Evolutionary conservation across 176 grass and related monocot genomes (phyloP).

Genomic region (Thalia dealbata): DNA sequence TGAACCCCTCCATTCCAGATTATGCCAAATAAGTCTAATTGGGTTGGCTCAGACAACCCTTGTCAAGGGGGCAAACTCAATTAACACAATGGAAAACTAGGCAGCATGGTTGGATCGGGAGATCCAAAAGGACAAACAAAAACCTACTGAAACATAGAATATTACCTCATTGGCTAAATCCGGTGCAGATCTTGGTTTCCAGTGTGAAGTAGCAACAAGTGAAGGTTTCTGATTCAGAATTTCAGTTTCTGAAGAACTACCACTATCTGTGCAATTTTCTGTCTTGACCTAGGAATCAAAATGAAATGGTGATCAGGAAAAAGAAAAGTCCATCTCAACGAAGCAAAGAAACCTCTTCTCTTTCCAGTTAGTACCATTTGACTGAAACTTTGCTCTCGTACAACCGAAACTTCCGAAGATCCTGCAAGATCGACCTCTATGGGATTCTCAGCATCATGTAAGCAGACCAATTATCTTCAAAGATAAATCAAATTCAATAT

Average conservation of each 20-base stretch:
- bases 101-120: background rate
- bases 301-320: background rate
- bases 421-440: background rate
- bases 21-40: no score
- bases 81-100: background rate
- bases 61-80: background rate
- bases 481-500: no score
- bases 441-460: no score
- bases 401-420: background rate
- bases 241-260: conserved; percentile 1
- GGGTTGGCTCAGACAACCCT: no score
- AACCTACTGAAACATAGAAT: background rate
- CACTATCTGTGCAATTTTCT: conserved; percentile 37
- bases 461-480: no score
- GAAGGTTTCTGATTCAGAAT: conserved; percentile 7
- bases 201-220: conserved; percentile 7
- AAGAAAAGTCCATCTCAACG: background rate
- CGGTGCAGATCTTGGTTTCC: conserved; percentile 1
- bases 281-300: conserved; percentile 46
- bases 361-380: background rate
- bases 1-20: no score
- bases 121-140: background rate
- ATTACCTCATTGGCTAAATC: conserved; percentile 33
- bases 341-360: background rate
- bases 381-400: background rate